phyloP scores from a whole-genome alignment of 352 stramenopile species.

The Lagenidium giganteum region DNA sequence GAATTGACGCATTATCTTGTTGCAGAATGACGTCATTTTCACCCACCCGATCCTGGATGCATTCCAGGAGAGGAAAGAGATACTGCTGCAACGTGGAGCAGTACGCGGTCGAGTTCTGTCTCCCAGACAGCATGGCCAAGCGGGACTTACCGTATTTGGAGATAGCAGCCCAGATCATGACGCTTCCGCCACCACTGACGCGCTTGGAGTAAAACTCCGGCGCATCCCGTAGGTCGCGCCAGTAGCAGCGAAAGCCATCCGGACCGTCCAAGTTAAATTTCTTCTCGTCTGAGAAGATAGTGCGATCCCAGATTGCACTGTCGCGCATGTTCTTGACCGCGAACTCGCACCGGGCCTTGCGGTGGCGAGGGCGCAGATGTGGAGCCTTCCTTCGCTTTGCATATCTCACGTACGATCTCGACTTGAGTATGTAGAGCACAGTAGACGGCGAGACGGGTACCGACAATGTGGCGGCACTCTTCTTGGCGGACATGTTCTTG shows the following conservation, averaged over 20 bases:
- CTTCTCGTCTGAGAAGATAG: constrained; percentile 31
- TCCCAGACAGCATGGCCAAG: constrained; percentile 1
- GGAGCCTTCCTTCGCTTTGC: too few species aligned
- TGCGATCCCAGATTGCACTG: constrained; percentile 10
- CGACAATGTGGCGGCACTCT: too few species aligned
- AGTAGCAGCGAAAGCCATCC: constrained; percentile 23
- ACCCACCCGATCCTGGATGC: constrained; percentile 11
- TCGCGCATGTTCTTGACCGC: too few species aligned
- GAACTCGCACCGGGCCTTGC: too few species aligned
- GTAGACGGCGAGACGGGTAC: too few species aligned
- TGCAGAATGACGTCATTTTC: constrained; percentile 21
- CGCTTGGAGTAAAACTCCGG: background rate
- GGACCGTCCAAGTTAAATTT: constrained; percentile 26
- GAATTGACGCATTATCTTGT: constrained; percentile 21
- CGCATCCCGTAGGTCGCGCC: constrained; percentile 14
- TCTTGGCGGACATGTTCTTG: too few species aligned
- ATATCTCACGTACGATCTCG: too few species aligned
- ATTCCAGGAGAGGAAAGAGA: constrained; percentile 9
- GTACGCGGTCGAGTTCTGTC: too few species aligned
- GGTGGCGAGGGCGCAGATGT: too few species aligned
- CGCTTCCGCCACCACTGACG: background rate
- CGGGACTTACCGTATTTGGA: constrained; percentile 6
- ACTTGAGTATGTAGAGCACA: too few species aligned
- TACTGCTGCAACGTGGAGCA: too few species aligned
- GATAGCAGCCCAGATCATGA: too few species aligned